Evolutionary conservation across 495 filamentous ascomycete genomes (phyloP).

Genomic region (Xylaria grammica): DNA sequence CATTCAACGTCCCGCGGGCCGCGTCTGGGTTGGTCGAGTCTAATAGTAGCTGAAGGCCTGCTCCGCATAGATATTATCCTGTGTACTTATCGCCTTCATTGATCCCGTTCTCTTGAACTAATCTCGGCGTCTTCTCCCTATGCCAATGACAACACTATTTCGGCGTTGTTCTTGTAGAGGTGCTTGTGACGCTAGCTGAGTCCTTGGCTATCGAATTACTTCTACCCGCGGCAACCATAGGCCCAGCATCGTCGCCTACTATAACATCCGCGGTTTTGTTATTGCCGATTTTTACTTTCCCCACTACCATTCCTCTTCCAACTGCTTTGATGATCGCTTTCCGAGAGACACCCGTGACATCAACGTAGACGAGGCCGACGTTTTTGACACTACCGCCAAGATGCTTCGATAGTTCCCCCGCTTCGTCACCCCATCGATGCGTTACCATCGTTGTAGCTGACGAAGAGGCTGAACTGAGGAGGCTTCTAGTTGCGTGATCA

Average conservation of each 20-base stretch:
- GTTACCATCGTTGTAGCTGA: slow-evolving; percentile 81
- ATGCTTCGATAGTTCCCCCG: slow-evolving; percentile 71
- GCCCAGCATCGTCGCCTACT: slow-evolving; percentile 76
- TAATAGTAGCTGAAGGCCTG: not conserved
- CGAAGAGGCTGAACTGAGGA: slow-evolving; percentile 72
- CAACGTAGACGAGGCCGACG: slow-evolving; percentile 96
- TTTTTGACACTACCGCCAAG: slow-evolving; percentile 90
- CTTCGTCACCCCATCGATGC: slow-evolving; percentile 85
- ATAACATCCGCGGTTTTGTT: slow-evolving; percentile 69
- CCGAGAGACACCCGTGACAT: slow-evolving; percentile 88
- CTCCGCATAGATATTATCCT: not conserved
- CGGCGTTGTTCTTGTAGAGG: slow-evolving; percentile 24
- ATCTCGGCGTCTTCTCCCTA: not conserved
- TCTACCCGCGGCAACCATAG: slow-evolving; percentile 26
- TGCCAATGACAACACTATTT: slow-evolving; percentile 16
- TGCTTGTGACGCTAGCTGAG: slow-evolving; percentile 26
- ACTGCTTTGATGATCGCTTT: slow-evolving; percentile 89
- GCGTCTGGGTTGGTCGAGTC: not conserved
- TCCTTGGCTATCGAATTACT: slow-evolving; percentile 21
- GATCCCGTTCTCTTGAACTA: not conserved
- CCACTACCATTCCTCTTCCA: slow-evolving; percentile 98
- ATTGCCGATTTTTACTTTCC: slow-evolving; percentile 78
- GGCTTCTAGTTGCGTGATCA: slow-evolving; percentile 76
- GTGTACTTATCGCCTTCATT: not conserved
- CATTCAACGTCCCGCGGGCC: not conserved